phyloP scores from a whole-genome alignment of 257 asterid species.

The Cinchona pubescens region DNA sequence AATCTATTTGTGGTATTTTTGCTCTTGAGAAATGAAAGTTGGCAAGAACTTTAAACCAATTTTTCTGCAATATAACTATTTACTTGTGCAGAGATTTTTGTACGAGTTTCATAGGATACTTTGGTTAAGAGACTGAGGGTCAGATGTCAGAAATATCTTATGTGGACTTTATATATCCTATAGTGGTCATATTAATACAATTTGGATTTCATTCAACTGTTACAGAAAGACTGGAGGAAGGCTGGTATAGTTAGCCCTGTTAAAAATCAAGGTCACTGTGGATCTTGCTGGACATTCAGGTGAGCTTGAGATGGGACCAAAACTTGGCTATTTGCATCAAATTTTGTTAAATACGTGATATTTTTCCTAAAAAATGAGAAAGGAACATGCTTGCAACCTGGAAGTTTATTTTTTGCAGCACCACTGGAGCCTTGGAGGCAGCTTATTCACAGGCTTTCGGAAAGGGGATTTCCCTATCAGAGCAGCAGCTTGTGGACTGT shows the following conservation, averaged over 20 bases:
- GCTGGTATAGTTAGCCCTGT: constrained; percentile 85
- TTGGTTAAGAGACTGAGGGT: background rate
- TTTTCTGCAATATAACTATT: background rate
- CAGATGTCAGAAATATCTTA: background rate
- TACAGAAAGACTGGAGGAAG: constrained; percentile 92
- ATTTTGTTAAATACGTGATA: background rate
- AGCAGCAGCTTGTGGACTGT: constrained; percentile 99
- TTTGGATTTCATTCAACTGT: constrained; percentile 12
- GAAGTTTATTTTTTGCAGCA: constrained; percentile 41
- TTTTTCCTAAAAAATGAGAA: background rate
- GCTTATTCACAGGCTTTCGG: constrained; percentile 87
- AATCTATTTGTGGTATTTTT: background rate
- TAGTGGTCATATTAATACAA: constrained; percentile 3
- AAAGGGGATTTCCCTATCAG: constrained; percentile 70
- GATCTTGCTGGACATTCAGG: constrained; percentile 99
- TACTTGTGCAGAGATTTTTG: background rate
- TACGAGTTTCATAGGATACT: background rate
- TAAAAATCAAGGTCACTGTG: constrained; percentile 81
- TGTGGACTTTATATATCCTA: background rate
- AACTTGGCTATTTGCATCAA: too few relatives aligned
- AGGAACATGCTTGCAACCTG: background rate
- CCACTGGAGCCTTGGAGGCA: constrained; percentile 98
- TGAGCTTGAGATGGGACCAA: constrained; percentile 21
- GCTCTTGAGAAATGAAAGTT: background rate
- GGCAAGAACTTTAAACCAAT: background rate